Conservation (phyloP, 345 rosid genomes). For the Hibiscus mutabilis region DNA sequence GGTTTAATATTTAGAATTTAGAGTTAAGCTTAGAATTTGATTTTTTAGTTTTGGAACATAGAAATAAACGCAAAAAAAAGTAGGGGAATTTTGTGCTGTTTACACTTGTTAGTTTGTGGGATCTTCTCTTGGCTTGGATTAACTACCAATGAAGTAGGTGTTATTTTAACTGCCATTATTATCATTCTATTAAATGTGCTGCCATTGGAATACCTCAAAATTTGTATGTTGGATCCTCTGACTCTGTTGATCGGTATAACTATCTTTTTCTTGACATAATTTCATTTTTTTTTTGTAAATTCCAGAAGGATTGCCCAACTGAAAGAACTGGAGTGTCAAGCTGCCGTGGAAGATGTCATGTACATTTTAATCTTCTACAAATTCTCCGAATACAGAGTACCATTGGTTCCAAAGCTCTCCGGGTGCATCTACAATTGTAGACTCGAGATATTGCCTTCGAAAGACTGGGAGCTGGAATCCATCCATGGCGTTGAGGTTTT, state of each 20-base stretch:
- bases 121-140: not conserved
- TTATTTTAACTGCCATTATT: not conserved
- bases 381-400: constrained; percentile 80
- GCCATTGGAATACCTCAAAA: not conserved
- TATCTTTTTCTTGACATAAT: constrained; percentile 8
- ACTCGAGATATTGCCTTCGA: constrained; percentile 82
- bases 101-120: not conserved
- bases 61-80: no score
- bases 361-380: constrained; percentile 73
- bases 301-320: constrained; percentile 75
- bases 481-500: constrained; percentile 59
- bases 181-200: constrained; percentile 6
- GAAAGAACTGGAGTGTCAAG: constrained; percentile 56
- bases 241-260: constrained; percentile 2
- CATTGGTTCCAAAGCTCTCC: constrained; percentile 79
- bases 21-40: no score
- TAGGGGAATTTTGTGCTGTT: no score
- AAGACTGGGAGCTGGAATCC: constrained; percentile 92
- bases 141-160: constrained; percentile 4
- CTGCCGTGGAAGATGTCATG: constrained; percentile 83
- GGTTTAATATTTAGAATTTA: no score
- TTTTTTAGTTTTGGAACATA: no score
- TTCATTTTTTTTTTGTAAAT: constrained; percentile 11
- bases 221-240: not conserved
- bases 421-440: constrained; percentile 74